Evolutionary conservation across 169 alveolate species (phyloP).

Genomic region (Cardiosporidium cionae): DNA sequence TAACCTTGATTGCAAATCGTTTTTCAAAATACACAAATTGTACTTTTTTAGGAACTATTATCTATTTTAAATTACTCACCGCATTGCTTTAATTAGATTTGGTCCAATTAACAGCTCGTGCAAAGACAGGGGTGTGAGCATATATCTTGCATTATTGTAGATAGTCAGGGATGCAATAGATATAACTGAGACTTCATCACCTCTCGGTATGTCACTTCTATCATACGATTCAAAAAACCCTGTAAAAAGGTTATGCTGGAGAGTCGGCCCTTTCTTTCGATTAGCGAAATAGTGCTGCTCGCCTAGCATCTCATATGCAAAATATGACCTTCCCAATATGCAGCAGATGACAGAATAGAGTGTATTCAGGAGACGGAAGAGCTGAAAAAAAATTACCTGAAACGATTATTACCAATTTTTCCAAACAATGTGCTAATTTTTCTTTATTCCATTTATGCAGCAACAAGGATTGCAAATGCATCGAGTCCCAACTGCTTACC

Average conservation of each 20-base stretch:
- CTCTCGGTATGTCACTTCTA: slow-evolving; percentile 5
- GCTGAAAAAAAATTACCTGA: no score
- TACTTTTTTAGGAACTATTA: not conserved
- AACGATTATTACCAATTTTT: no score
- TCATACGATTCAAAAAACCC: not conserved
- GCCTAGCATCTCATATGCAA: no score
- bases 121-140: slow-evolving; percentile 41
- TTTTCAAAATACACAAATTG: not conserved
- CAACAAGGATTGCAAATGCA: no score
- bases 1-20: not conserved
- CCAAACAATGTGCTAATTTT: no score
- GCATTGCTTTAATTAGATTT: slow-evolving; percentile 40
- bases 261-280: no score
- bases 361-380: no score
- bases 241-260: not conserved
- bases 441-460: no score
- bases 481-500: slow-evolving; percentile 3
- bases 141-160: slow-evolving; percentile 23
- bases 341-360: no score
- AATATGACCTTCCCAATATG: no score
- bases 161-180: slow-evolving; percentile 5
- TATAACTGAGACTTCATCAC: slow-evolving; percentile 4
- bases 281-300: no score
- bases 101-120: slow-evolving; percentile 46
- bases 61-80: slow-evolving; percentile 5